Evolutionary conservation across 352 stramenopile genomes (phyloP), one percentile per base, ranked within the genome.

Genomic region (Plasmopara viticola): DNA sequence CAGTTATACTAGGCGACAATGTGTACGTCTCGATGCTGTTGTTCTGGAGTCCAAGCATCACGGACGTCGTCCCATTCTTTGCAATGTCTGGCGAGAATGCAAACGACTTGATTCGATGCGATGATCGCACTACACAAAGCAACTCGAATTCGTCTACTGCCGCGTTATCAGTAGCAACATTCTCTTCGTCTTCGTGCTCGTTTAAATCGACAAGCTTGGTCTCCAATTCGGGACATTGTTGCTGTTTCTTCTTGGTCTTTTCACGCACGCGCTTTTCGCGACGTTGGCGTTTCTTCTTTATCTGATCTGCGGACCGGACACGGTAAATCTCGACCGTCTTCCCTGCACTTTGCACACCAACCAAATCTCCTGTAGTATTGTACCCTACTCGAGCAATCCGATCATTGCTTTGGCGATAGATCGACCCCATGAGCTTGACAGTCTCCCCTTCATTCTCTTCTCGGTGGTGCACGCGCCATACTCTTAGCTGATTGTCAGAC

Each of bases 311-410:
- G 5, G 72, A 83, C 0, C 90, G 86, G 33, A 97, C 52, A 28
- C 81, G 80, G 64, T 95, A 98, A 14, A 98, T 65, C 62, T 97
- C 87, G 18, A 97, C 69, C n/a, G 75, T 88, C 65, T 95, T 96
- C 10, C 88, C 87, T 13, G 78, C 72, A 46, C 78, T 86, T 63
- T 91, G 81, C 15, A 86, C 77, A 33, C 79, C 84, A 17, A 95
- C 62, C 28, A 92, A 58, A 45, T 86, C 74, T 38, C 78, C 81
- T 4, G 67, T 58, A 2, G 43, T 17, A 50, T 69, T 88, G 62
- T 87, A 89, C 9, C 66, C 57, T 6, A 95, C 78, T 35, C 72
- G 57, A 39, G 74, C 72, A 12, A 77, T 81, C 12, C 84, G 78
- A 51, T 91, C 84, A 34, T 85, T 92, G 44, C 68, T 85, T 60